Conservation (phyloP, 2,329 filamentous ascomycete species). For the Aspergillus sp. region DNA sequence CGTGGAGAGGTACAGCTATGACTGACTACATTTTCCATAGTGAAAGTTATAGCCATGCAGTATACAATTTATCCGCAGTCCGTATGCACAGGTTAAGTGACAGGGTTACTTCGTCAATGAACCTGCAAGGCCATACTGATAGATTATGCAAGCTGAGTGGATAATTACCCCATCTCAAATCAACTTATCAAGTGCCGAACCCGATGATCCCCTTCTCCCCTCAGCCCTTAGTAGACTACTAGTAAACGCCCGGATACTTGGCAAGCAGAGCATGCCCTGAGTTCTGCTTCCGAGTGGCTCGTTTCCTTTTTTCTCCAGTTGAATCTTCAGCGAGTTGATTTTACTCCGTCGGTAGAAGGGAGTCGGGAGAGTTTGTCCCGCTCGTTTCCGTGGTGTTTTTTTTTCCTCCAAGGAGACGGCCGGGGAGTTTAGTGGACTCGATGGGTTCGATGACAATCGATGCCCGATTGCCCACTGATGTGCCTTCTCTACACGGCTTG, state of each 20-base stretch:
- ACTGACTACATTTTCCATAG: too few species aligned
- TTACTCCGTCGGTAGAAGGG: too few species aligned
- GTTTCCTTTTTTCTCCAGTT: slow-evolving; percentile 2
- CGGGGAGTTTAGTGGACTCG: background rate
- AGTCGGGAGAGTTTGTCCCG: background rate
- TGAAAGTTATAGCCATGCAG: too few species aligned
- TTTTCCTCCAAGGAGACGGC: background rate
- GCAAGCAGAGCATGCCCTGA: background rate
- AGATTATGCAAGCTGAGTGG: background rate
- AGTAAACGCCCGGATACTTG: background rate
- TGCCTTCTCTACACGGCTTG: background rate
- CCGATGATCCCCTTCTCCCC: background rate
- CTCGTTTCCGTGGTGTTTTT: background rate
- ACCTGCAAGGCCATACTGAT: too few species aligned
- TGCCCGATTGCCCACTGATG: background rate
- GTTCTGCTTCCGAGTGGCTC: background rate
- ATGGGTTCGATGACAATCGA: too few species aligned
- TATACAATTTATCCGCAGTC: too few species aligned
- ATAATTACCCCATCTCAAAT: background rate
- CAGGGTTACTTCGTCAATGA: too few species aligned
- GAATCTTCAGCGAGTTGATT: too few species aligned
- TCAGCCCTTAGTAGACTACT: background rate
- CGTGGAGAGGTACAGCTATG: too few species aligned
- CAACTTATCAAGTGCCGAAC: background rate
- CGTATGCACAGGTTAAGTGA: too few species aligned